A percentile compares a stretch with the other conserved stretches of the same genome.
These are phyloP conservation scores for Ramaria sp. DNA, from an alignment of 768 basidiomycete genomes.

Conservation along the genomic window DNA sequence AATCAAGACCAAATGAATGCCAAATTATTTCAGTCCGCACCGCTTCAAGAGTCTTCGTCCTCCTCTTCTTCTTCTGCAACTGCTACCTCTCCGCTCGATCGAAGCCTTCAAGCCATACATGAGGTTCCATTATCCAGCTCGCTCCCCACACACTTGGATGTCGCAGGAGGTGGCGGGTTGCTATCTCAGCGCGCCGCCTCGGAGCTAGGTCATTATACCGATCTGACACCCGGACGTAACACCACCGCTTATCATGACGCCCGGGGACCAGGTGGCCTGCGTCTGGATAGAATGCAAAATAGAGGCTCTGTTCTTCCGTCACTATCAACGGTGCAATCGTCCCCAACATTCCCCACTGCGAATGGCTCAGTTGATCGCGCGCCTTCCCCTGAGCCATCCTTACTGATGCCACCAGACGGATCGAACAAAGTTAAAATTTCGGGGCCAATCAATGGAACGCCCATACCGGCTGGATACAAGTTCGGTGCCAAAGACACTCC, in stretches of 20 bases:
- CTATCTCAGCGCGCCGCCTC: slow-evolving; percentile 59
- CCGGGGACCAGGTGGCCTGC: slow-evolving; percentile 44
- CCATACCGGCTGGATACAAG: slow-evolving; percentile 83
- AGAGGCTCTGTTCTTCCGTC: slow-evolving; percentile 60
- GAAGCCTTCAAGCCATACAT: slow-evolving; percentile 39
- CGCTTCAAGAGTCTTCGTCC: slow-evolving; percentile 24
- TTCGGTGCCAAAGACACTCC: slow-evolving; percentile 70
- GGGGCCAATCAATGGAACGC: slow-evolving; percentile 73
- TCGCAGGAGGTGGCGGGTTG: slow-evolving; percentile 15
- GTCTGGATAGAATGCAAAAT: slow-evolving; percentile 39
- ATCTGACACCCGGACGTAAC: slow-evolving; percentile 35
- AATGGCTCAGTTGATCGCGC: slow-evolving; percentile 22
- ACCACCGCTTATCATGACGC: slow-evolving; percentile 27
- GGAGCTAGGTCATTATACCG: slow-evolving; percentile 73
- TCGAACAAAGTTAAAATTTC: slow-evolving; percentile 68
- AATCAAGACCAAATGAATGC: slow-evolving; percentile 43
- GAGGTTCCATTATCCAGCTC: slow-evolving; percentile 55
- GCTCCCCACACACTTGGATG: slow-evolving; percentile 36
- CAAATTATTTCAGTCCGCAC: slow-evolving; percentile 46
- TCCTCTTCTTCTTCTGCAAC: slow-evolving; percentile 32
- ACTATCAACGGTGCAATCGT: slow-evolving; percentile 37
- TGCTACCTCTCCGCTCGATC: slow-evolving; percentile 19
- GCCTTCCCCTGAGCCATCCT: slow-evolving; percentile 31
- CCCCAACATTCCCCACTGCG: slow-evolving; percentile 26
- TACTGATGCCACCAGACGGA: neutral